These are phyloP conservation scores for Nematocida homosporus DNA, from an alignment of 371 early-diverging fungal genomes.

Conservation along the genomic window DNA sequence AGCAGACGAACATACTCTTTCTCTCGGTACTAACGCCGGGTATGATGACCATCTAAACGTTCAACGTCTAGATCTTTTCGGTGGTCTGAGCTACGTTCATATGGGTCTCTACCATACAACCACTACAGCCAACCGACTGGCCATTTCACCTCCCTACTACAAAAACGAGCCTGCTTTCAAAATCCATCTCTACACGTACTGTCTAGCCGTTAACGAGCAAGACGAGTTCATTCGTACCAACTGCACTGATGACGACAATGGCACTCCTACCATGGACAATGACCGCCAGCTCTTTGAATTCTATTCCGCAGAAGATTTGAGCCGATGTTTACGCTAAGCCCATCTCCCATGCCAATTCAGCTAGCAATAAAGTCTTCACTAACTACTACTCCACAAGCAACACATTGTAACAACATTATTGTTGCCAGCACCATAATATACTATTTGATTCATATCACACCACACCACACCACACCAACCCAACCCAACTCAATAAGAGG, in stretches of 20 bases:
- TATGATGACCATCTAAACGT: background rate
- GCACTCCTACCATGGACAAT: constrained; percentile 15
- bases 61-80: constrained; percentile 30
- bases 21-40: background rate
- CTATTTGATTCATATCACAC: too few relatives aligned
- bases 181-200: constrained; percentile 14
- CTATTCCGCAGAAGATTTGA: background rate
- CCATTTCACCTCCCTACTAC: constrained; percentile 39
- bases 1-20: background rate
- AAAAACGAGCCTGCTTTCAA: constrained; percentile 26
- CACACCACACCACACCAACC: too few relatives aligned
- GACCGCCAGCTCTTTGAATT: constrained; percentile 43
- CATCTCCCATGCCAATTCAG: too few relatives aligned
- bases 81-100: constrained; percentile 4
- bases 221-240: background rate
- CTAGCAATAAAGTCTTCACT: too few relatives aligned
- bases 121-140: constrained; percentile 23
- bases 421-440: too few relatives aligned
- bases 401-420: too few relatives aligned
- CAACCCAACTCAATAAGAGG: too few relatives aligned
- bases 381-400: too few relatives aligned
- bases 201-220: constrained; percentile 8
- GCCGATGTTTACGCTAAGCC: background rate
- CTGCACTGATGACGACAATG: constrained; percentile 39
- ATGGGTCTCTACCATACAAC: constrained; percentile 34